Evolutionary conservation across 768 basidiomycete genomes (phyloP).

Genomic region (Sarcodon sp.): DNA sequence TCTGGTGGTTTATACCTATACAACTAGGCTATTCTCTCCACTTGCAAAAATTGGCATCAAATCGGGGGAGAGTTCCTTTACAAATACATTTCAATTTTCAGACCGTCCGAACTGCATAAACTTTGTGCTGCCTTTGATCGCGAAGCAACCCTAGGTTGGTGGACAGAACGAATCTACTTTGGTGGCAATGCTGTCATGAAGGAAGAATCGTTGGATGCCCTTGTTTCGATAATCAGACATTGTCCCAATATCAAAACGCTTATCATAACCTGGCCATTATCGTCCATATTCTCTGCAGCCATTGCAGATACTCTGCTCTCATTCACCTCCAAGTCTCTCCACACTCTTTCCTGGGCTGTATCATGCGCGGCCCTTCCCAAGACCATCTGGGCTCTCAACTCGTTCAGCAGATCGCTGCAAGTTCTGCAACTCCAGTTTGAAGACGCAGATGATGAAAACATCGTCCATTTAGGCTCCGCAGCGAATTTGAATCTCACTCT

Average conservation of each 20-base stretch:
- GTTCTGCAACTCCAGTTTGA: constrained; percentile 44
- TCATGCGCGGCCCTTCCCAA: constrained; percentile 43
- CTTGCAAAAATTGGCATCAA: constrained; percentile 50
- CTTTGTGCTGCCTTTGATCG: constrained; percentile 40
- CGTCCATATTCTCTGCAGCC: constrained; percentile 36
- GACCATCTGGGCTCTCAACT: constrained; percentile 60
- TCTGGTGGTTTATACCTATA: constrained; percentile 1
- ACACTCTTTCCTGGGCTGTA: constrained; percentile 49
- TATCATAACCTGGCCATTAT: constrained; percentile 54
- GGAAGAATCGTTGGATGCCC: constrained; percentile 36
- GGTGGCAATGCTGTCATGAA: constrained; percentile 26
- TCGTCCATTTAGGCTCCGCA: constrained; percentile 46
- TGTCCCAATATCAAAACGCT: constrained; percentile 69
- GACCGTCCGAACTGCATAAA: constrained; percentile 38
- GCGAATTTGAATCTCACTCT: constrained; percentile 39
- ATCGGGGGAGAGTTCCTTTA: constrained; percentile 57
- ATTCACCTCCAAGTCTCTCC: constrained; percentile 35
- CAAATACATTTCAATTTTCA: constrained; percentile 54
- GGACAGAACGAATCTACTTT: constrained; percentile 50
- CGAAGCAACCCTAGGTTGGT: constrained; percentile 49
- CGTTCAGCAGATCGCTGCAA: constrained; percentile 37
- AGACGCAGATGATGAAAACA: constrained; percentile 22
- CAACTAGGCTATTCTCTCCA: constrained; percentile 49
- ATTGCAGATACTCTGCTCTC: constrained; percentile 52
- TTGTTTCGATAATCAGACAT: constrained; percentile 45